Evolutionary conservation across 768 basidiomycete species (phyloP), one percentile per base, ranked within the genome.

Genomic region (Tylopilus plumbeoviolaceoides): DNA sequence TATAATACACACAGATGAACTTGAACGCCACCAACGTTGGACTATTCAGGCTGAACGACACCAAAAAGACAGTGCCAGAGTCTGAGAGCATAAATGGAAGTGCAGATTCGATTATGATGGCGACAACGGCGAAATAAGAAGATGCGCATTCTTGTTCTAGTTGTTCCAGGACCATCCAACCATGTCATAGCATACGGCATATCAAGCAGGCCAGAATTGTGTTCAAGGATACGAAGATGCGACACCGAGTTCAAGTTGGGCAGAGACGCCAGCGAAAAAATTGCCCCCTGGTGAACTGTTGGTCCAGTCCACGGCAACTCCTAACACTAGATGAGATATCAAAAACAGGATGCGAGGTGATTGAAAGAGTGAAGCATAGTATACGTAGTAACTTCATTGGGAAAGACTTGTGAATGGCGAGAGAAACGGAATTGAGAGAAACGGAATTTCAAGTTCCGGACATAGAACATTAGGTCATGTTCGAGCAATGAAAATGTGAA

Each of bases 71-170:
- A 1, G 66, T 56, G 5, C 65, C 62, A 5, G 48, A 57, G n/a
- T n/a, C n/a, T n/a, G n/a, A 23, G 23, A 68, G 9, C 17, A 61
- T 67, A 38, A 50, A 65, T 8, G 66, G 66, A 35, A 63, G 35
- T 12, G 59, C 53, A 1, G 63, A 66, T 47, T 67, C 65, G 48
- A 67, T 25, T 10, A 68, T 21, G 15, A 61, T 27, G 1, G 56
- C 18, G 9, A 43, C 48, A 31, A 51, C 28, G 7, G 39, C 17
- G 25, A 59, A 65, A 51, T 68, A 68, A 2, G 39, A 7, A 0
- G 50, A 55, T 0, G 66, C 59, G 8, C 54, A 41, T 39, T 68
- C 61, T 0, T 8, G 7, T 10, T 63, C 66, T 21, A 66, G 50
- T 7, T 46, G 1, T 10, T 53, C 42, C 33, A 39, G 49, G n/a